Evolutionary conservation across 2,329 filamentous ascomycete species (phyloP).

Genomic region (Madurella fahalii): DNA sequence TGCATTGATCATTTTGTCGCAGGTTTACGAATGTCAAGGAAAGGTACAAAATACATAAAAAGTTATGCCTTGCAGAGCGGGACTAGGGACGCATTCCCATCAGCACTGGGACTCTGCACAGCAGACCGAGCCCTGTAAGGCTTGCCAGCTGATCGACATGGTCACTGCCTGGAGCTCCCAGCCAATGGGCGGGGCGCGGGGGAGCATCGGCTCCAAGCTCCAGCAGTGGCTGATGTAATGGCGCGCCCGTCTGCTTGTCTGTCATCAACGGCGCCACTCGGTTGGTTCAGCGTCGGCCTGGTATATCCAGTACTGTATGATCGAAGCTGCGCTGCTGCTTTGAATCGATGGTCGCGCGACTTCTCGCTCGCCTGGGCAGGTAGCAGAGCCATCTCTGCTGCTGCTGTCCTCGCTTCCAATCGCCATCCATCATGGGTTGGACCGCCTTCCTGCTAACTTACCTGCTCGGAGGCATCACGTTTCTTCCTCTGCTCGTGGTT

Average conservation of each 20-base stretch:
- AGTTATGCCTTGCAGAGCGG: no score
- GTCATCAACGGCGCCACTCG: conserved; percentile 3
- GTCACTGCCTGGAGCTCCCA: not conserved
- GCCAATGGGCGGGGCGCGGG: conserved; percentile 8
- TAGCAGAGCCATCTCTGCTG: conserved; percentile 19
- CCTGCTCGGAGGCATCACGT: conserved; percentile 81
- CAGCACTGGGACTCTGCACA: no score
- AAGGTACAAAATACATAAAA: no score
- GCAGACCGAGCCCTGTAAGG: not conserved
- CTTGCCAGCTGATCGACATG: conserved; percentile 1
- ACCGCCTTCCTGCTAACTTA: conserved; percentile 67
- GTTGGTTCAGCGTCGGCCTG: conserved; percentile 14
- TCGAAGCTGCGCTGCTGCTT: not conserved
- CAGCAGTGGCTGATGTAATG: not conserved
- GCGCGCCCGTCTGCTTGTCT: conserved; percentile 5
- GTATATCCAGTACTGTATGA: not conserved
- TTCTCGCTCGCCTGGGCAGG: conserved; percentile 18
- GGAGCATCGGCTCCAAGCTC: not conserved
- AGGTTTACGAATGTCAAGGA: no score
- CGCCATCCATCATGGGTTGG: conserved; percentile 44
- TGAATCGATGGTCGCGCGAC: conserved; percentile 23
- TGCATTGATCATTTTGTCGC: no score
- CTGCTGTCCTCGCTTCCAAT: not conserved
- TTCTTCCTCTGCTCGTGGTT: conserved; percentile 67
- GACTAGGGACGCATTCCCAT: no score